Conservation (phyloP, 2,329 filamentous ascomycete species). For the Fusarium continuum region DNA sequence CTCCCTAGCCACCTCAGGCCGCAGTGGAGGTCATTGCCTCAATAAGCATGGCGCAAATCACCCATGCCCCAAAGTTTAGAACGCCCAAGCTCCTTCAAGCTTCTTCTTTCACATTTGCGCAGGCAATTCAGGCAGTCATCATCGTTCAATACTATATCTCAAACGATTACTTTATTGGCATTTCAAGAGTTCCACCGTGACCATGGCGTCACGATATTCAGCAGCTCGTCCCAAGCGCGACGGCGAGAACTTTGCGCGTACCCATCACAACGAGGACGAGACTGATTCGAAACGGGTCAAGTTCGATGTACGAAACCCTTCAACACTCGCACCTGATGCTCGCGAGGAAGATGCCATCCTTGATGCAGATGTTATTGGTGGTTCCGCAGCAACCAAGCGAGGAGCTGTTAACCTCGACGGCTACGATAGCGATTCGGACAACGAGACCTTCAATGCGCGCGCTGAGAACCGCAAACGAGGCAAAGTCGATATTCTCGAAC, state of each 20-base stretch:
- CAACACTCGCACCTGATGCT: slow-evolving; percentile 85
- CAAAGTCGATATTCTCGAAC: slow-evolving; percentile 60
- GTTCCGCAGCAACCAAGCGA: slow-evolving; percentile 80
- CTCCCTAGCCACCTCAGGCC: too few relatives aligned
- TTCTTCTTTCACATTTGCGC: slow-evolving; percentile 24
- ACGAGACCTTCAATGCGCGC: slow-evolving; percentile 85
- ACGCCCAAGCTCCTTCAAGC: slow-evolving; percentile 30
- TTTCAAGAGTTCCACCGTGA: not conserved
- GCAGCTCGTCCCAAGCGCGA: slow-evolving; percentile 83
- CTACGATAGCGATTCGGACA: slow-evolving; percentile 93
- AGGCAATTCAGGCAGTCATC: not conserved
- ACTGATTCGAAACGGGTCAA: slow-evolving; percentile 77
- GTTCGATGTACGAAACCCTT: slow-evolving; percentile 95
- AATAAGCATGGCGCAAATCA: slow-evolving; percentile 17
- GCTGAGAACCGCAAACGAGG: slow-evolving; percentile 67
- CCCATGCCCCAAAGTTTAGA: not conserved
- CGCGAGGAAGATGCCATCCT: slow-evolving; percentile 76
- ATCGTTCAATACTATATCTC: not conserved
- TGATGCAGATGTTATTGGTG: slow-evolving; percentile 92
- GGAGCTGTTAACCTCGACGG: slow-evolving; percentile 96
- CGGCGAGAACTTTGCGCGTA: slow-evolving; percentile 81
- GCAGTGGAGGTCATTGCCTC: slow-evolving; percentile 12
- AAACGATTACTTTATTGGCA: not conserved
- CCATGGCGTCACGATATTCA: slow-evolving; percentile 66
- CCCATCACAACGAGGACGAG: slow-evolving; percentile 69